phyloP scores from a whole-genome alignment of 768 basidiomycete species.

The Hygrophoropsis aurantiaca region DNA sequence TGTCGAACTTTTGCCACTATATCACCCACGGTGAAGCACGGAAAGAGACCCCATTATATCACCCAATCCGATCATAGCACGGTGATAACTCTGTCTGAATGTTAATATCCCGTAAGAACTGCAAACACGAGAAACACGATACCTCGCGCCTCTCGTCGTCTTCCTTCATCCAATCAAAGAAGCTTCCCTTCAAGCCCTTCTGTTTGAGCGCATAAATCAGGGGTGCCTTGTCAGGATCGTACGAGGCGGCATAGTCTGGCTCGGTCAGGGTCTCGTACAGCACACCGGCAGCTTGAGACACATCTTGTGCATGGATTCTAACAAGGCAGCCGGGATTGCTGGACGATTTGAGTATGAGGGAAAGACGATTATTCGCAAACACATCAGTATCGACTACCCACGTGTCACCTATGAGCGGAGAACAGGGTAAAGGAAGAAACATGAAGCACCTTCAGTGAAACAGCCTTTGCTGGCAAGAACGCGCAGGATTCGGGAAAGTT shows the following conservation, averaged over 20 bases:
- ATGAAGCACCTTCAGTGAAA: slow-evolving; percentile 27
- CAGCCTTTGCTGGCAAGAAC: slow-evolving; percentile 28
- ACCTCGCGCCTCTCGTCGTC: slow-evolving; percentile 19
- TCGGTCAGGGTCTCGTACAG: slow-evolving; percentile 25
- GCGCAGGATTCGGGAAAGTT: slow-evolving; percentile 30
- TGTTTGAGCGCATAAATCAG: slow-evolving; percentile 18
- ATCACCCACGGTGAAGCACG: slow-evolving; percentile 20
- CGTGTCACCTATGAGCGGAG: no score
- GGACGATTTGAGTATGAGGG: slow-evolving; percentile 20
- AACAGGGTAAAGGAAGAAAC: background rate
- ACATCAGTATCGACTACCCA: slow-evolving; percentile 22
- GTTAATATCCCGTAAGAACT: background rate
- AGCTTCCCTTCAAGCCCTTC: slow-evolving; percentile 13
- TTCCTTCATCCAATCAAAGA: slow-evolving; percentile 21
- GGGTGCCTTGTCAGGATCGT: slow-evolving; percentile 19
- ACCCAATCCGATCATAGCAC: slow-evolving; percentile 20
- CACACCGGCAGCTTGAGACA: slow-evolving; percentile 10
- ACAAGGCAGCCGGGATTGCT: slow-evolving; percentile 11
- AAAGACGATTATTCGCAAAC: slow-evolving; percentile 36
- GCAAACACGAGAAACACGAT: background rate
- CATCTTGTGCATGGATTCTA: slow-evolving; percentile 8
- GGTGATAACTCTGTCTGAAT: slow-evolving; percentile 17
- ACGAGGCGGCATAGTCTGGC: slow-evolving; percentile 21
- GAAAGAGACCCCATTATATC: slow-evolving; percentile 21
- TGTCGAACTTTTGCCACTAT: background rate